Evolutionary conservation across 495 filamentous ascomycete species (phyloP), one percentile per base, ranked within the genome.

Genomic region (Chaetomidium leptoderma): DNA sequence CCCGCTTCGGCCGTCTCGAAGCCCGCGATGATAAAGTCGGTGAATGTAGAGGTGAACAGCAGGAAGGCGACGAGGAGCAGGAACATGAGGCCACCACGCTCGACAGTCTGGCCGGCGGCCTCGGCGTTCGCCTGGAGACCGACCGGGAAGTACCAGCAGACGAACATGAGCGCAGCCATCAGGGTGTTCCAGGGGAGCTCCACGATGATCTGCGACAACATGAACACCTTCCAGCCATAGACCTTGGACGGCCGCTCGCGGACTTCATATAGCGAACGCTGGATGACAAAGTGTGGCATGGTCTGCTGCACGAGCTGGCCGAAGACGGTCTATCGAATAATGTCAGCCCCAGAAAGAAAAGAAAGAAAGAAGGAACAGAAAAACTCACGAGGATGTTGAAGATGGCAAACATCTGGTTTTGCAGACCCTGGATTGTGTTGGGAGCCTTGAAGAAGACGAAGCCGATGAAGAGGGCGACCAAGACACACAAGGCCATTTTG

Each of bases 401-500:
- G 64, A 95, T 85, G 64, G 83, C 77, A 66, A 95, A 93, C 76
- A 93, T 87, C 65, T 91, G 86, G 67, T 95, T 93, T 65, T 92
- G 89, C 17, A 95, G 80, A 37, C 89, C 91, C 69, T 93, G 88
- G 3, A 86, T 71, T 17, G 79, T 81, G 66, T 84, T 87, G 27
- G 80, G 73, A 7, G 88, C 81, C 19, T 83, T 78, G 81, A 81
- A 91, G 74, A 97, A 95, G 23, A 89, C 89, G 71, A 97, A 92
- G 13, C 90, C 90, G 67, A 92, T 91, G 74, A 95, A 95, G 4
- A 95, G 74, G 2, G 80, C 81, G 59, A 85, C 74, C 26, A 79
- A 65, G 26, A 77, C 66, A 62, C 82, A 86, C 37, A 88, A 80
- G 19, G 74, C 68, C 10, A 71, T 55, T 72, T 86, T 85, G 45